Percentiles rank a stretch among this genome's conserved stretches.
Evolutionary conservation across 768 basidiomycete genomes (phyloP).

Genomic region (Tricholoma sp.): DNA sequence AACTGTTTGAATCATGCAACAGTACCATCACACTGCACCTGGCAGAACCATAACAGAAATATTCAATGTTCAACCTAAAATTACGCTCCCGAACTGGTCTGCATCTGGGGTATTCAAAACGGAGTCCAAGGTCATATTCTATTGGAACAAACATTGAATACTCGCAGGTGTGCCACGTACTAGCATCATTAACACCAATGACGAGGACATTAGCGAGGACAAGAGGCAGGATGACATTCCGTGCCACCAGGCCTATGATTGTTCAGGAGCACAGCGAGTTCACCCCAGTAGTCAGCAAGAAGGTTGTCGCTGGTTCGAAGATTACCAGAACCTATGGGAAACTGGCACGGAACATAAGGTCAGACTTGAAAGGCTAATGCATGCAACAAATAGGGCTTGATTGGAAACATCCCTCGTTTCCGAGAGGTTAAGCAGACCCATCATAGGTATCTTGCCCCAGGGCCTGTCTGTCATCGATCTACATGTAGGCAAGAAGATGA

Average conservation of each 20-base stretch:
- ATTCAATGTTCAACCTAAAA: background rate
- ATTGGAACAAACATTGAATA: slow-evolving; percentile 39
- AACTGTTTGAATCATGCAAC: background rate
- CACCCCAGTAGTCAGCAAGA: slow-evolving; percentile 35
- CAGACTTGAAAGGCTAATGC: too few species aligned
- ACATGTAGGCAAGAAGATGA: too few species aligned
- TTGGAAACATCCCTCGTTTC: too few species aligned
- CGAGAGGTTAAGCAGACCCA: too few species aligned
- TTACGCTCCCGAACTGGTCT: background rate
- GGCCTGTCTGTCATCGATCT: too few species aligned
- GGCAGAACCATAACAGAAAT: background rate
- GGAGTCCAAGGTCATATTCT: slow-evolving; percentile 21
- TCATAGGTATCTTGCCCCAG: too few species aligned
- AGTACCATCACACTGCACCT: background rate
- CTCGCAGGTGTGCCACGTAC: slow-evolving; percentile 45
- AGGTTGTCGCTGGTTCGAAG: slow-evolving; percentile 38
- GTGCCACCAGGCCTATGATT: slow-evolving; percentile 30
- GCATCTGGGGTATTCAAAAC: slow-evolving; percentile 15
- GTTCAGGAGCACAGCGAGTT: slow-evolving; percentile 36
- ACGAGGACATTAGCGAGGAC: slow-evolving; percentile 34
- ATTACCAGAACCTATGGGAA: slow-evolving; percentile 41
- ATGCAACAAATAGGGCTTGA: too few species aligned
- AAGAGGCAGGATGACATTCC: slow-evolving; percentile 39
- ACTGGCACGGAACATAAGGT: background rate
- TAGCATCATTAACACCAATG: slow-evolving; percentile 24